phyloP scores from a whole-genome alignment of 306 rosid genomes.

The Gleditsia sinensis region DNA sequence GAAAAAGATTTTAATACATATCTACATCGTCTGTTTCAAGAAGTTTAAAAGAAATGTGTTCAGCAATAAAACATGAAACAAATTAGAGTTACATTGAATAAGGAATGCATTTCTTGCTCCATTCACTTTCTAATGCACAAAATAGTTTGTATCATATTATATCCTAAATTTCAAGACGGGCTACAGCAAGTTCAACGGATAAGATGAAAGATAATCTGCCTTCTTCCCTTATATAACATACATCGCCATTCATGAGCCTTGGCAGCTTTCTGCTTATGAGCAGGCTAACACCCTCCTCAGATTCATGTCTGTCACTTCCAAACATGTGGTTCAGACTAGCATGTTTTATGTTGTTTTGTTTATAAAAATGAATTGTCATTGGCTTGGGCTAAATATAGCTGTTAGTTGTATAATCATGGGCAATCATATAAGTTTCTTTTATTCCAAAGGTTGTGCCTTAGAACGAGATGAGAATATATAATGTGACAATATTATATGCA shows the following conservation, averaged over 20 bases:
- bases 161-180: constrained; percentile 36
- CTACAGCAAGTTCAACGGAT: constrained; percentile 77
- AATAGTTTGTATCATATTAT: constrained; percentile 4
- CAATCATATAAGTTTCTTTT: background rate
- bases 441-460: background rate
- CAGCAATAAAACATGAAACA: background rate
- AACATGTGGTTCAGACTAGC: constrained; percentile 83
- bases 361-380: background rate
- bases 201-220: constrained; percentile 77
- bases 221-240: constrained; percentile 75
- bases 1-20: constrained; percentile 18
- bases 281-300: constrained; percentile 80
- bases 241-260: constrained; percentile 91
- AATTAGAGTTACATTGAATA: background rate
- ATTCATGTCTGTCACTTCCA: constrained; percentile 57
- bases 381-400: too few species aligned
- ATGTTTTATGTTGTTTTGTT: constrained; percentile 65
- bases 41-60: background rate
- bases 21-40: constrained; percentile 18
- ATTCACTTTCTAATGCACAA: constrained; percentile 28
- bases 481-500: too few species aligned
- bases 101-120: constrained; percentile 25
- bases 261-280: constrained; percentile 80
- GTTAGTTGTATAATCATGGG: background rate
- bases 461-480: background rate